Percentiles rank a stretch among this genome's conserved stretches.
phyloP scores from a whole-genome alignment of 2,329 filamentous ascomycete species.

The Grosmannia huntii region DNA sequence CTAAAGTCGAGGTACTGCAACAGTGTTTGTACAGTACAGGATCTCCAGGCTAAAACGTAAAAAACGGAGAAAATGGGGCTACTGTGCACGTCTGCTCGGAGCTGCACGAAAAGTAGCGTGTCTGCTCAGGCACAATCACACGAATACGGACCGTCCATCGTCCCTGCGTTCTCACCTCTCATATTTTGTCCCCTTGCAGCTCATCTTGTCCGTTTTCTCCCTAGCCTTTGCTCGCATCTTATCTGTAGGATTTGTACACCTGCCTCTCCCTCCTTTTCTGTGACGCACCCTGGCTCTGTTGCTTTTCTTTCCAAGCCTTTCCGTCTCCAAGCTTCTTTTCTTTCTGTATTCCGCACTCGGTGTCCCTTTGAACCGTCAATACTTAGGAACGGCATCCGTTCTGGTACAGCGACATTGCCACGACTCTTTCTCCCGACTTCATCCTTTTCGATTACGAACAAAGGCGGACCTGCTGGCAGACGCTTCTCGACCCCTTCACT shows the following conservation, averaged over 20 bases:
- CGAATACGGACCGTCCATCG: neutral
- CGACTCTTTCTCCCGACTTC: neutral
- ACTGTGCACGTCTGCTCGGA: no score
- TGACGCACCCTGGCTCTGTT: neutral
- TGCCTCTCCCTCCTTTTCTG: neutral
- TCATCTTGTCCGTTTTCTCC: neutral
- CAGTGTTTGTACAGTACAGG: neutral
- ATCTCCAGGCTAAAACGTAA: neutral
- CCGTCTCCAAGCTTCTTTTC: neutral
- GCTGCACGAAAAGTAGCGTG: neutral
- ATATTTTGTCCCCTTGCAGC: neutral
- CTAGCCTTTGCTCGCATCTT: neutral
- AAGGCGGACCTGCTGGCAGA: slow-evolving; percentile 3
- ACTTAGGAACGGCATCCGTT: neutral
- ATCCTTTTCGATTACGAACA: neutral
- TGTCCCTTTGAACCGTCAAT: neutral
- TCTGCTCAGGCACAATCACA: neutral
- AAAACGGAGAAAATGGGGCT: neutral
- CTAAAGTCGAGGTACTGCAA: neutral
- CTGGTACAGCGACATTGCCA: neutral
- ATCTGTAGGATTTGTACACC: neutral
- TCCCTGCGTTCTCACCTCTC: neutral
- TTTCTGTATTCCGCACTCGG: neutral
- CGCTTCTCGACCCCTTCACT: neutral
- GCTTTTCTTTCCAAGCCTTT: neutral